Evolutionary conservation across 140 eudicot genomes (phyloP).

Genomic region (Anethum foeniculum): DNA sequence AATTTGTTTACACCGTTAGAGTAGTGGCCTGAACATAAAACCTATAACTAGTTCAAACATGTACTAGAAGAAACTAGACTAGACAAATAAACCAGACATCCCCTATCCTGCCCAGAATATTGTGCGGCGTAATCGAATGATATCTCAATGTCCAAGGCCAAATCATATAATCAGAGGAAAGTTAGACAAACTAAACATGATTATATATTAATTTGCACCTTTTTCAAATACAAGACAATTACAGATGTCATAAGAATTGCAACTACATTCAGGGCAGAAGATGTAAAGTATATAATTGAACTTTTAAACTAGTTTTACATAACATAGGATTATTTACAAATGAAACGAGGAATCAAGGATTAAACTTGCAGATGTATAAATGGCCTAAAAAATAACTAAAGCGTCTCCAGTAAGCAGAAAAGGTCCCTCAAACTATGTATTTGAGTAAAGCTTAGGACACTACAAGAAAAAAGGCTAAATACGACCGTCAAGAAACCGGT

Average conservation of each 20-base stretch:
- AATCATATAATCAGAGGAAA: background rate
- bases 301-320: background rate
- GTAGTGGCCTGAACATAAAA: background rate
- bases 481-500: no score
- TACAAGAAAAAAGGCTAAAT: no score
- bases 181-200: background rate
- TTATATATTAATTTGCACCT: background rate
- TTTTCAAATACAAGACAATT: background rate
- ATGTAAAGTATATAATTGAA: background rate
- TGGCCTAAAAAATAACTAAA: background rate
- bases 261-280: background rate
- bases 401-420: background rate
- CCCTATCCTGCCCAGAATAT: background rate
- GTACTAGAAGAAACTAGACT: background rate
- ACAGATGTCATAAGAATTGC: background rate
- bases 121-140: background rate
- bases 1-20: background rate
- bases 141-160: background rate
- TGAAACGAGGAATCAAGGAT: background rate
- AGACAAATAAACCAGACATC: background rate
- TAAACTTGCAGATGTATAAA: background rate
- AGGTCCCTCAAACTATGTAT: background rate
- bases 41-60: background rate
- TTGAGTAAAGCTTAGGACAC: background rate
- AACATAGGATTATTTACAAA: background rate